phyloP scores from a whole-genome alignment of 202 grass and related monocot species.

The Eragrostis tef region DNA sequence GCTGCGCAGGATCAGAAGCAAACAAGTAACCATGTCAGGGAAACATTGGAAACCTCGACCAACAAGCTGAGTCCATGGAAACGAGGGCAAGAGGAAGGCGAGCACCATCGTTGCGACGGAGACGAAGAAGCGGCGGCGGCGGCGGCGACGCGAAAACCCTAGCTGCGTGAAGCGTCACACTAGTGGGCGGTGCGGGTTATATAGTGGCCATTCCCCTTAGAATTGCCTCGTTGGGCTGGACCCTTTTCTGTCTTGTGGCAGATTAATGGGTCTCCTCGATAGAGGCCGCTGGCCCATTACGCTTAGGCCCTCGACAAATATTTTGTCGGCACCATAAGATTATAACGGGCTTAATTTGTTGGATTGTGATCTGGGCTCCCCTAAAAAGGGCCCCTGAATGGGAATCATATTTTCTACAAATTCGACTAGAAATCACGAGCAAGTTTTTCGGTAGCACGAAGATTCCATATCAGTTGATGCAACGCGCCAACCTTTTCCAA shows the following conservation, averaged over 20 bases:
- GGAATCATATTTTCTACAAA: background rate
- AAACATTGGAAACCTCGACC: background rate
- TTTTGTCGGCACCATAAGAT: background rate
- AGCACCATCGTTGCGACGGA: constrained; percentile 55
- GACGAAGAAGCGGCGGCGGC: constrained; percentile 33
- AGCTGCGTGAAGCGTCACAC: constrained; percentile 44
- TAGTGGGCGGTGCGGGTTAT: constrained; percentile 30
- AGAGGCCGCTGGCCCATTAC: too few species aligned
- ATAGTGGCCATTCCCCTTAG: background rate
- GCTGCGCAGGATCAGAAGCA: constrained; percentile 40
- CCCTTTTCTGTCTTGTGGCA: too few species aligned
- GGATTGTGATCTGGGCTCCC: background rate
- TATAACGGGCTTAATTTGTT: background rate
- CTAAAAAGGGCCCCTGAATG: too few species aligned
- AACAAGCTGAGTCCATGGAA: too few species aligned
- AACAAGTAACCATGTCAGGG: constrained; percentile 1
- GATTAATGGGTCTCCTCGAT: background rate
- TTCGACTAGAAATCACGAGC: background rate
- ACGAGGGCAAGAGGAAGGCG: background rate
- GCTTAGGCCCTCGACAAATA: background rate
- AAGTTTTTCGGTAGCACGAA: background rate
- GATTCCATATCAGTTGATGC: background rate
- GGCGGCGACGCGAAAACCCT: constrained; percentile 60
- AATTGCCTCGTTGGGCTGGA: constrained; percentile 19
- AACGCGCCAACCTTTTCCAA: background rate